Base-by-base conservation (phyloP, 2,329 filamentous ascomycete genomes). In the Sphaerulina musiva region DNA sequence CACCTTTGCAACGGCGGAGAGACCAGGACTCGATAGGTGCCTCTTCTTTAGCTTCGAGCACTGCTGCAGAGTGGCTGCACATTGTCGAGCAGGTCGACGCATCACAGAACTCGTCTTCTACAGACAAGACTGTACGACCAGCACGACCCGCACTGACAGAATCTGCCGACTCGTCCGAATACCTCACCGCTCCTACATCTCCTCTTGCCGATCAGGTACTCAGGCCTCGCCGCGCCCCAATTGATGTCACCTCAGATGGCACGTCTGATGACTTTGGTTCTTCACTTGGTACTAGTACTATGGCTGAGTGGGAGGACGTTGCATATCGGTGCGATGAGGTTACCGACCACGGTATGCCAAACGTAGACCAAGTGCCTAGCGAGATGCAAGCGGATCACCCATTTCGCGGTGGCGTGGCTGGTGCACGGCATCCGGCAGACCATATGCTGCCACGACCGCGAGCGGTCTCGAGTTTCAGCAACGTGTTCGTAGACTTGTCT, bases 31-130 rank as follows among this genome's bases (percentile, higher is more conserved):
- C 26, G 26, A 29, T 29, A 20, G 54, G 52, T 42, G 32, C 38
- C 2, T 57, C 51, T 10, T 57, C 52, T 5, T 17, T 61, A 5
- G 43, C 52, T 1, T 53, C 56, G 0, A 42, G 29, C 8, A 47
- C 42, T 7, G 52, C 51, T 8, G 50, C 39, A 17, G 42, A 57
- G 41, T 36, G 57, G 17, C 38, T 45, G 1, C 51, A 3, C 45
- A 14, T 9, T 9, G 54, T 29, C 26, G 5, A 29, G 11, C 40
- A 36, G 9, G 40, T 48, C 7, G 50, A 55, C 32, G 47, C 52
- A 6, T 54, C 59, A 1, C 54, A 55, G 36, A 36, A 54, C 4
- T 47, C 51, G 14, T 36, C 43, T 6, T 32, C 41, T 1, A 55
- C 51, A 4, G 38, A 48, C 29, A 44, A 54, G 8, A 54, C 51